Conservation (phyloP, 768 basidiomycete genomes). For the Tricholomella constricta region DNA sequence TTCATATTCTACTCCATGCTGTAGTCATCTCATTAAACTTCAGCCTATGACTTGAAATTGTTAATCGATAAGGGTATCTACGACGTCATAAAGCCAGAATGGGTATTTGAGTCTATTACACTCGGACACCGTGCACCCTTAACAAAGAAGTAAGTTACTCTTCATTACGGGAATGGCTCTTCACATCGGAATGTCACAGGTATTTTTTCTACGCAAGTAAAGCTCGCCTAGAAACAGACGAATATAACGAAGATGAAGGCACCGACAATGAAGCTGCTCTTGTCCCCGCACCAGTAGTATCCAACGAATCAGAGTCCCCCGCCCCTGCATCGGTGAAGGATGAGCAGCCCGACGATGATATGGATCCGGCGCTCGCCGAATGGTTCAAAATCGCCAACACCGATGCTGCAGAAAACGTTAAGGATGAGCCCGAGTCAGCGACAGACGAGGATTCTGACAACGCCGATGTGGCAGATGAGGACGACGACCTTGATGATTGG, state of each 20-base stretch:
- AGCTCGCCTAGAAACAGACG: slow-evolving; percentile 47
- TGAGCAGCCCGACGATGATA: slow-evolving; percentile 29
- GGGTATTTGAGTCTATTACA: slow-evolving; percentile 80
- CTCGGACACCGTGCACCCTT: slow-evolving; percentile 58
- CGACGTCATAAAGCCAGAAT: slow-evolving; percentile 78
- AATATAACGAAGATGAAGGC: slow-evolving; percentile 49
- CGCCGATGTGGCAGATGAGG: slow-evolving; percentile 50
- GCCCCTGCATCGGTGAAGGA: slow-evolving; percentile 10
- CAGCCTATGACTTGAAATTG: slow-evolving; percentile 72
- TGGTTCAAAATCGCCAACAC: slow-evolving; percentile 60
- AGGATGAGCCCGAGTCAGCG: slow-evolving; percentile 51
- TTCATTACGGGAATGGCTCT: background rate
- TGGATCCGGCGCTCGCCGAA: slow-evolving; percentile 53
- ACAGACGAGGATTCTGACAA: slow-evolving; percentile 74
- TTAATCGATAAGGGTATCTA: slow-evolving; percentile 69
- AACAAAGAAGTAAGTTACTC: slow-evolving; percentile 56
- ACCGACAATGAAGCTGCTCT: slow-evolving; percentile 23
- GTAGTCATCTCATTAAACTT: background rate
- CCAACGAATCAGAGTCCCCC: background rate
- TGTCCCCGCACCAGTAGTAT: slow-evolving; percentile 9
- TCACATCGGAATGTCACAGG: slow-evolving; percentile 34
- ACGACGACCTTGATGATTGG: slow-evolving; percentile 42
- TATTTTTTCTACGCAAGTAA: slow-evolving; percentile 80
- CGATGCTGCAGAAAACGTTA: slow-evolving; percentile 21
- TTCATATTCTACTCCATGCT: slow-evolving; percentile 3